Percentiles rank a stretch among this genome's conserved stretches.
Conservation (phyloP, 495 filamentous ascomycete genomes). For the Tuber borchii region DNA sequence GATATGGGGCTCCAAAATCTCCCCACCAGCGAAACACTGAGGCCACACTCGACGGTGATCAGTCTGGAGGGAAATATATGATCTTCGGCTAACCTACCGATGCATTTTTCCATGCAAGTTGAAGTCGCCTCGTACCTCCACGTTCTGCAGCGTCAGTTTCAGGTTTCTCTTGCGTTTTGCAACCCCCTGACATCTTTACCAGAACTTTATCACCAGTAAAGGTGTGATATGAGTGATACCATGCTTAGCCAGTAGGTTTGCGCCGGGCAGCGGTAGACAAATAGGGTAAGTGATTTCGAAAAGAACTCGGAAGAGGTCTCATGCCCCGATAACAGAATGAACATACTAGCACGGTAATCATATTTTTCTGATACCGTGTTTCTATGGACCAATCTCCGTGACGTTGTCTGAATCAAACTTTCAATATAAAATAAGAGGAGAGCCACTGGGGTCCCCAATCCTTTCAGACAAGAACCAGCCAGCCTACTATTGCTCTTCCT, state of each 20-base stretch:
- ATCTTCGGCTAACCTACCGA: conserved; percentile 5
- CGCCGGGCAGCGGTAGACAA: neutral
- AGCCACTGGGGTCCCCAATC: neutral
- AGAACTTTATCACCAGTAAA: neutral
- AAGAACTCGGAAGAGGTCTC: neutral
- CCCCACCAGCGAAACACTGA: neutral
- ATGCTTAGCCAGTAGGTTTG: neutral
- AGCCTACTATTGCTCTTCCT: neutral
- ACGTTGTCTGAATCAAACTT: neutral
- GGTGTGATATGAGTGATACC: neutral
- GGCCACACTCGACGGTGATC: neutral
- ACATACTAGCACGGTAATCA: neutral
- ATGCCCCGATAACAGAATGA: neutral
- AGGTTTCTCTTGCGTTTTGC: neutral
- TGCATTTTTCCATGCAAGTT: conserved; percentile 5
- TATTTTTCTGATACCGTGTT: neutral
- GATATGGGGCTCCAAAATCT: neutral
- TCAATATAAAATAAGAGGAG: neutral
- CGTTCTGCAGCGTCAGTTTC: neutral
- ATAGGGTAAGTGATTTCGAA: neutral
- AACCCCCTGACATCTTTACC: neutral
- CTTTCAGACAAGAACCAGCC: neutral
- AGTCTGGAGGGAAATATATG: neutral
- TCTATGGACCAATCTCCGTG: neutral
- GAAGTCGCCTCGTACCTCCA: conserved; percentile 2